Evolutionary conservation across 805 yeast genomes (phyloP), one percentile per base, ranked within the genome.

Genomic region (Monosporozyma yasuniensis): DNA sequence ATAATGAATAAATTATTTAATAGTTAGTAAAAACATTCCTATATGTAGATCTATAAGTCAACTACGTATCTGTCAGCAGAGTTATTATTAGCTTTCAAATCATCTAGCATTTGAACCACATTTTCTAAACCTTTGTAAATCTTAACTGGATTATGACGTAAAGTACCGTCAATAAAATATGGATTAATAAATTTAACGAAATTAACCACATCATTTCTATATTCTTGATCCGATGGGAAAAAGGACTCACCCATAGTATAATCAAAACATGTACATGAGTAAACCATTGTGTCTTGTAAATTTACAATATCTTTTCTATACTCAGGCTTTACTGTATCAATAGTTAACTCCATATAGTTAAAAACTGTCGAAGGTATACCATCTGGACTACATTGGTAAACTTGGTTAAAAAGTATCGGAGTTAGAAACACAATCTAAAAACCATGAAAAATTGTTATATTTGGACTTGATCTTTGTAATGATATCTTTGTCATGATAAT

Each of bases 401-500:
- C 42, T 22, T 56, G 54, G 28, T 57, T 59, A 54, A 65, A n/a
- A 61, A 2, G 72, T 63, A 16, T 53, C 55, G 9, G 47, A 28
- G 4, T 21, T 50, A 2, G 71, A 56, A 7, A 68, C 67, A 19
- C 67, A 58, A 51, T 69, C 73, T 1, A 69, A 42, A 3, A 57
- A 64, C 41, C 56, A 60, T 27, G 48, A 53, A 46, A 69, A 55
- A 9, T 61, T 57, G 44, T 64, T 62, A 11, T 56, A 53, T 28
- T 62, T 63, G 10, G 57, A 51, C 49, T 59, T 64, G 51, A 76
- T 72, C 58, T 74, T 66, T 27, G 68, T 68, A 45, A 71, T 58
- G 44, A 72, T 76, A 50, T 72, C 72, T 0, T 63, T 52, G 50
- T 74, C 77, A 50, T 64, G 66, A 56, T 76, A 75, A 54, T 80